Evolutionary conservation across 768 basidiomycete species (phyloP).

Genomic region (Termitomyces sp.): DNA sequence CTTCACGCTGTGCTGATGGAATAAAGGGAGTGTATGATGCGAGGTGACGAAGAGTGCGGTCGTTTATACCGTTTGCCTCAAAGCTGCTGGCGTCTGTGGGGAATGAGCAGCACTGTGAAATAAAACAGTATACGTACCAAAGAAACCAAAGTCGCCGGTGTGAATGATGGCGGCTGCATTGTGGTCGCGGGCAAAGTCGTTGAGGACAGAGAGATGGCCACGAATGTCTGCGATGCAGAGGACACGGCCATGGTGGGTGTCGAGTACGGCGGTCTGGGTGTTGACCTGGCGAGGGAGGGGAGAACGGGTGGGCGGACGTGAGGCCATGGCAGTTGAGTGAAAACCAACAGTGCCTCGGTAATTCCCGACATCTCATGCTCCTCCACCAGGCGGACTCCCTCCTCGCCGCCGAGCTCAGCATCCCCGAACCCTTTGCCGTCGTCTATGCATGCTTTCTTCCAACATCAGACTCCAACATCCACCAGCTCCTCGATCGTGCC

Average conservation of each 20-base stretch:
- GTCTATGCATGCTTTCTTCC: conserved; percentile 41
- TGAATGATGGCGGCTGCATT: conserved; percentile 93
- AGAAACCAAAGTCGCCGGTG: conserved; percentile 99
- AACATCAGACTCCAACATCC: conserved; percentile 4
- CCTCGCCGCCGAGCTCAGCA: conserved; percentile 2
- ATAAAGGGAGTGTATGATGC: conserved; percentile 96
- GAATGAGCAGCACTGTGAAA: neutral
- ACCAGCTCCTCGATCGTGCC: conserved; percentile 50
- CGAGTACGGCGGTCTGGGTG: conserved; percentile 75
- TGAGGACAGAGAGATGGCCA: conserved; percentile 82
- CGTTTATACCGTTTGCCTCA: conserved; percentile 70
- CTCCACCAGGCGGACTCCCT: conserved; percentile 1
- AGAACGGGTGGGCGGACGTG: conserved; percentile 46
- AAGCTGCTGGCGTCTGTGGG: conserved; percentile 68
- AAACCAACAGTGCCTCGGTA: conserved; percentile 9
- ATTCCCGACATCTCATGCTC: conserved; percentile 10
- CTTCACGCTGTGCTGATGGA: conserved; percentile 71
- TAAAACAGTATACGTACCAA: conserved; percentile 46
- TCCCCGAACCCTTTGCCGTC: conserved; percentile 20
- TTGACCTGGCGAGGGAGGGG: conserved; percentile 58
- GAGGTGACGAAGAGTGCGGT: conserved; percentile 93
- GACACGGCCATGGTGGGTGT: conserved; percentile 78
- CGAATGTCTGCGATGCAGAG: conserved; percentile 94
- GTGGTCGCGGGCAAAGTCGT: conserved; percentile 83
- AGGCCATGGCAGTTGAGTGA: conserved; percentile 14